Evolutionary conservation across 768 basidiomycete genomes (phyloP).

Genomic region (Neoboletus brunneissimus): DNA sequence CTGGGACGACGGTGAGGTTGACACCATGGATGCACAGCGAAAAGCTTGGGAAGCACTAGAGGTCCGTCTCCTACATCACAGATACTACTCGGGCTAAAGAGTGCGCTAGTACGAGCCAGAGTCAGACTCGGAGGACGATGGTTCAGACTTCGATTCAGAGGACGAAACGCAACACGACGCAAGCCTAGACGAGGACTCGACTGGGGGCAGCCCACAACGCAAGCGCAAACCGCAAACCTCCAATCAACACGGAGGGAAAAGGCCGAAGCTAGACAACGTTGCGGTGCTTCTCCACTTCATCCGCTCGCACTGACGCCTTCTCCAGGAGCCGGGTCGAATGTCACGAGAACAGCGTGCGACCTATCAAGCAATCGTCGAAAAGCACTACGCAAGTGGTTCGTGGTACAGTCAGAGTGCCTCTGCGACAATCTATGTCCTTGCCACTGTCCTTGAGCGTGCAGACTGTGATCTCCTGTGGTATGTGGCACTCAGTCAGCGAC

Average conservation of each 20-base stretch:
- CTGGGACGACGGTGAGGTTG: constrained; percentile 90
- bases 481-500: constrained; percentile 10
- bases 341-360: constrained; percentile 66
- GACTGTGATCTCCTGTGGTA: constrained; percentile 95
- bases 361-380: constrained; percentile 65
- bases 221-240: constrained; percentile 50
- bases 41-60: constrained; percentile 83
- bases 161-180: constrained; percentile 43
- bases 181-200: constrained; percentile 41
- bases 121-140: constrained; percentile 59
- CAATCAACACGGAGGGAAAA: constrained; percentile 47
- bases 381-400: constrained; percentile 82
- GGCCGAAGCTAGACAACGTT: constrained; percentile 54
- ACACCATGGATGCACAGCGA: constrained; percentile 63
- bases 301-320: constrained; percentile 2
- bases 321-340: constrained; percentile 52
- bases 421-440: constrained; percentile 84
- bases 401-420: constrained; percentile 89
- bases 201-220: constrained; percentile 36
- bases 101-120: constrained; percentile 70
- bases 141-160: constrained; percentile 44
- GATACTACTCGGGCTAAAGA: constrained; percentile 4
- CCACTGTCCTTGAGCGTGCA: constrained; percentile 84
- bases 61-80: constrained; percentile 44
- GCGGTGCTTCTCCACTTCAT: constrained; percentile 6